phyloP scores from a whole-genome alignment of 2,329 filamentous ascomycete genomes.

The Trichoderma sp. region DNA sequence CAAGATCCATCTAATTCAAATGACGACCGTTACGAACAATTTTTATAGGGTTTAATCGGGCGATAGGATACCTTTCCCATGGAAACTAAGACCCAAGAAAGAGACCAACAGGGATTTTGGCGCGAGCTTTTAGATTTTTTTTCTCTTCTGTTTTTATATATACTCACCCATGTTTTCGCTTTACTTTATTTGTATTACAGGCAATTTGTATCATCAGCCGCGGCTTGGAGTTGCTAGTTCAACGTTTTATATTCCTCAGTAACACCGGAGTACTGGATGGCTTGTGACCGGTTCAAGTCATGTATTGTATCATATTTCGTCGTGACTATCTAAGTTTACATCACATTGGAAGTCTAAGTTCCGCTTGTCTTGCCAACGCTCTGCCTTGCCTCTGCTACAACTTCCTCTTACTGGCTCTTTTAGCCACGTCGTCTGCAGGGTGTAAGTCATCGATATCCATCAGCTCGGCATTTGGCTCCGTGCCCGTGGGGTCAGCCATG shows the following conservation, averaged over 20 bases:
- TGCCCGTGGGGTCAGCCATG: slow-evolving; percentile 46
- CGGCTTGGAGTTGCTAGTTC: slow-evolving; percentile 31
- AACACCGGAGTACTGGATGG: slow-evolving; percentile 27
- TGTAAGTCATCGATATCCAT: slow-evolving; percentile 60
- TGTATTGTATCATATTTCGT: slow-evolving; percentile 32
- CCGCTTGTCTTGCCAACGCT: slow-evolving; percentile 24
- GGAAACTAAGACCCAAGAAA: neutral
- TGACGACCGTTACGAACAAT: slow-evolving; percentile 36
- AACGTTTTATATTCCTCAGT: slow-evolving; percentile 25
- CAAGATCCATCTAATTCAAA: slow-evolving; percentile 25
- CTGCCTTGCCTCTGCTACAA: slow-evolving; percentile 40
- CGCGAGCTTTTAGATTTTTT: slow-evolving; percentile 31
- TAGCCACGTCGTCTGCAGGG: slow-evolving; percentile 50
- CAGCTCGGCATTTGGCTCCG: slow-evolving; percentile 45
- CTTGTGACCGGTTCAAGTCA: slow-evolving; percentile 28
- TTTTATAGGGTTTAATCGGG: slow-evolving; percentile 29
- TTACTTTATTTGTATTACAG: slow-evolving; percentile 29
- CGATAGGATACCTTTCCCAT: neutral
- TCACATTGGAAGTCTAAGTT: neutral
- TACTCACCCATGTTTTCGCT: neutral
- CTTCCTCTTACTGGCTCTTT: slow-evolving; percentile 56
- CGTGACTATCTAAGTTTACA: slow-evolving; percentile 31
- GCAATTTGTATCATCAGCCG: slow-evolving; percentile 31
- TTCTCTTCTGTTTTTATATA: slow-evolving; percentile 20
- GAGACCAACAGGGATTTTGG: slow-evolving; percentile 24